These are phyloP conservation scores for Tylopilus felleus DNA, from an alignment of 768 basidiomycete species.

Conservation along the genomic window DNA sequence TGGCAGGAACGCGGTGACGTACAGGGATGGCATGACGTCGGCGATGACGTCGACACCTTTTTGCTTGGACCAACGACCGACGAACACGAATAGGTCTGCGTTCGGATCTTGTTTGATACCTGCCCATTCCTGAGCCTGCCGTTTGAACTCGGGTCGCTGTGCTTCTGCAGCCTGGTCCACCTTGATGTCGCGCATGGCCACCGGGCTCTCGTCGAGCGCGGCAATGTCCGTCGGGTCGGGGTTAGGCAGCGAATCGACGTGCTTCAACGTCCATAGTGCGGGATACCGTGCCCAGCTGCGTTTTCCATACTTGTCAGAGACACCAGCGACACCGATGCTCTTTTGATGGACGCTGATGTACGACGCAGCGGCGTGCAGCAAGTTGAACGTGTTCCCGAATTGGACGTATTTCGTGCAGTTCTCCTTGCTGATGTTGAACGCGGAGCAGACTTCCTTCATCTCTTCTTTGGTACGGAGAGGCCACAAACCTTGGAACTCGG, in stretches of 20 bases:
- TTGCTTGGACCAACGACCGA: slow-evolving; percentile 97
- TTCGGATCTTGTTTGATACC: slow-evolving; percentile 87
- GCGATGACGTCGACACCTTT: slow-evolving; percentile 98
- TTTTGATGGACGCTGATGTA: slow-evolving; percentile 94
- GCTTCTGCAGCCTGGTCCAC: slow-evolving; percentile 82
- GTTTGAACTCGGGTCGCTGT: slow-evolving; percentile 86
- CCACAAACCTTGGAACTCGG: slow-evolving; percentile 97
- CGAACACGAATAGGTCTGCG: slow-evolving; percentile 91
- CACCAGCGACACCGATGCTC: slow-evolving; percentile 90
- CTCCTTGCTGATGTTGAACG: slow-evolving; percentile 96
- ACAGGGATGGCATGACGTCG: slow-evolving; percentile 90
- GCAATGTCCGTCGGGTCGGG: slow-evolving; percentile 95
- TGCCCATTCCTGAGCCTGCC: slow-evolving; percentile 95
- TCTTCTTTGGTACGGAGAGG: slow-evolving; percentile 95
- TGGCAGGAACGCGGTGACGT: slow-evolving; percentile 28
- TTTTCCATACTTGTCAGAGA: slow-evolving; percentile 97
- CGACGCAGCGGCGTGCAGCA: slow-evolving; percentile 89
- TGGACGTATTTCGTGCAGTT: slow-evolving; percentile 96
- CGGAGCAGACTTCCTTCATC: slow-evolving; percentile 97
- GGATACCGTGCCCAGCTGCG: slow-evolving; percentile 97
- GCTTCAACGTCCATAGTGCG: slow-evolving; percentile 92
- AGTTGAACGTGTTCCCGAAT: slow-evolving; percentile 96
- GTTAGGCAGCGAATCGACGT: slow-evolving; percentile 93
- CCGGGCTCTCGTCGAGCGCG: slow-evolving; percentile 78
- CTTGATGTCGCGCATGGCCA: slow-evolving; percentile 66